These are phyloP conservation scores for Xylariaceae sp. DNA, from an alignment of 2,329 filamentous ascomycete genomes.

Conservation along the genomic window DNA sequence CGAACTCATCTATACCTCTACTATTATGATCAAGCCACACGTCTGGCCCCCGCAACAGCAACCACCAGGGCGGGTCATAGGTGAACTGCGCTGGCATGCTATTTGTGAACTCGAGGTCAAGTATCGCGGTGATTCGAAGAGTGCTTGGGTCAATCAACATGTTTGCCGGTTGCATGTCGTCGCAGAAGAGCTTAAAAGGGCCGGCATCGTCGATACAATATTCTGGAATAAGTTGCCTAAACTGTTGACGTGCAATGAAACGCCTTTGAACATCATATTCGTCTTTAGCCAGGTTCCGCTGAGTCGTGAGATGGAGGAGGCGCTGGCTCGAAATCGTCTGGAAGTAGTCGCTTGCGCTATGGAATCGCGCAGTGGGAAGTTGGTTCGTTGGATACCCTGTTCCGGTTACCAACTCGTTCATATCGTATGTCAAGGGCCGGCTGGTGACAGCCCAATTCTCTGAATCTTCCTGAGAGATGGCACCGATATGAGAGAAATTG, in stretches of 20 bases:
- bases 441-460: constrained; percentile 1
- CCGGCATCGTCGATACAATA: constrained; percentile 1
- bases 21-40: neutral
- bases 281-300: neutral
- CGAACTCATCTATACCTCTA: constrained; percentile 2
- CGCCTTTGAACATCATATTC: neutral
- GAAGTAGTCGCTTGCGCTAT: neutral
- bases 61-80: constrained; percentile 32
- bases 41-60: constrained; percentile 16
- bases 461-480: constrained; percentile 1
- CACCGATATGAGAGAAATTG: neutral
- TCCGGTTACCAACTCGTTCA: constrained; percentile 3
- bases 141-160: constrained; percentile 30
- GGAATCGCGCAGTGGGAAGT: neutral
- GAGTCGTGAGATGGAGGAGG: neutral
- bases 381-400: neutral
- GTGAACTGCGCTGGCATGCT: constrained; percentile 30
- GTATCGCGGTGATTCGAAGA: constrained; percentile 27
- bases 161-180: constrained; percentile 26
- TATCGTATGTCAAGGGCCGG: constrained; percentile 4
- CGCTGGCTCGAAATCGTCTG: too few species aligned
- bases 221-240: neutral
- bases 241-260: neutral
- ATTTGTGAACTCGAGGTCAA: constrained; percentile 36
- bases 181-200: constrained; percentile 1